Percentiles rank a stretch among this genome's conserved stretches.
Evolutionary conservation across 192 early-diverging fungal genomes (phyloP).

Genomic region (Lobosporangium transversale): DNA sequence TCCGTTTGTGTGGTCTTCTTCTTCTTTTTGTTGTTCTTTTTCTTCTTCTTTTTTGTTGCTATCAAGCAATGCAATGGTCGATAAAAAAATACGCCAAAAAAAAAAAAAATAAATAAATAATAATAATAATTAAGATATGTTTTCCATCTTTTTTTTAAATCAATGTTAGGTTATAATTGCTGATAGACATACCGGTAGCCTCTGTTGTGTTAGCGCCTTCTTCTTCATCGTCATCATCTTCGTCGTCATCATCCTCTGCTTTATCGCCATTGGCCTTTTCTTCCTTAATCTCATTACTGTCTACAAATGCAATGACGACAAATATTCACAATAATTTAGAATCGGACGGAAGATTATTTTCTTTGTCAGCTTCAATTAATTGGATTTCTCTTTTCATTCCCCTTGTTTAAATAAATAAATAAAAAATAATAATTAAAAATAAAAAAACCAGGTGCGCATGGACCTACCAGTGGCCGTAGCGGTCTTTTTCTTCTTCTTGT

Average conservation of each 20-base stretch:
- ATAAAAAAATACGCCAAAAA: constrained; percentile 12
- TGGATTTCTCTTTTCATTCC: no score
- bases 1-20: constrained; percentile 68
- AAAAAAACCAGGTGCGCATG: no score
- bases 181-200: constrained; percentile 23
- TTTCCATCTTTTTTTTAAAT: no score
- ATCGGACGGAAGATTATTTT: no score
- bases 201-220: constrained; percentile 48
- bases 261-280: constrained; percentile 36
- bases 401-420: no score
- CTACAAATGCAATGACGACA: neutral
- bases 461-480: constrained; percentile 6
- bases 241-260: constrained; percentile 52
- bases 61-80: neutral
- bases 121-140: no score
- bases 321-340: no score
- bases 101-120: constrained; percentile 26
- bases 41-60: constrained; percentile 71
- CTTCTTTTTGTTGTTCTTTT: constrained; percentile 73
- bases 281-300: constrained; percentile 12
- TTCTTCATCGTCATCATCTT: constrained; percentile 55
- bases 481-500: constrained; percentile 64
- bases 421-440: no score
- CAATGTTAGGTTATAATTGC: no score
- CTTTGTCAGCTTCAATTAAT: no score